A percentile compares a stretch with the other conserved stretches of the same genome.
These are phyloP conservation scores for Aurantiochytrium sp. DNA, from an alignment of 108 stramenopile species.

Conservation along the genomic window DNA sequence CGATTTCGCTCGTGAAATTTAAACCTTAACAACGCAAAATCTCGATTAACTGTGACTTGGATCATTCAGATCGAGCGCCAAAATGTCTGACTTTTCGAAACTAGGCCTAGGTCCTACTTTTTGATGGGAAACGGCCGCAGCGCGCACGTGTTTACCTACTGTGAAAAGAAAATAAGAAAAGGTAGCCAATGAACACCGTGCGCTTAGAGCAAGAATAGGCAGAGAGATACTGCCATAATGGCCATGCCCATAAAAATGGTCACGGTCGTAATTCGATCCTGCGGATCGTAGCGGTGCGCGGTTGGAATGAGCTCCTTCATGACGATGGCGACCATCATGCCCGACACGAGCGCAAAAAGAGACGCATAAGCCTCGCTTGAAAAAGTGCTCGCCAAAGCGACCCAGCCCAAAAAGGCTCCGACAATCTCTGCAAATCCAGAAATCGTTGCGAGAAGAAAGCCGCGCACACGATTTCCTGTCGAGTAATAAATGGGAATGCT, in stretches of 20 bases:
- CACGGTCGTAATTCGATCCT: constrained; percentile 70
- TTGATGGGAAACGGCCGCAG: too few species aligned
- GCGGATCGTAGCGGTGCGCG: constrained; percentile 81
- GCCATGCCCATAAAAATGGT: constrained; percentile 75
- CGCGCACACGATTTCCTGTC: constrained; percentile 67
- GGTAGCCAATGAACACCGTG: too few species aligned
- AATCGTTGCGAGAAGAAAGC: constrained; percentile 64
- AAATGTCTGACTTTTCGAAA: too few species aligned
- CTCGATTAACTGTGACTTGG: too few species aligned
- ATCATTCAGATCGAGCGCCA: too few species aligned
- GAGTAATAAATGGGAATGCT: constrained; percentile 78
- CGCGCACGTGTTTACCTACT: too few species aligned
- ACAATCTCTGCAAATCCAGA: constrained; percentile 68
- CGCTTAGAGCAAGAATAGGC: constrained; percentile 52
- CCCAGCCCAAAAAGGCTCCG: constrained; percentile 66
- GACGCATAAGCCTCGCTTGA: constrained; percentile 52
- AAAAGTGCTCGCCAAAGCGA: constrained; percentile 47
- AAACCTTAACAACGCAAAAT: too few species aligned
- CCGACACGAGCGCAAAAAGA: constrained; percentile 72
- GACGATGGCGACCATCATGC: constrained; percentile 81
- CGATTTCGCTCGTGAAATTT: too few species aligned
- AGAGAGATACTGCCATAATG: constrained; percentile 77
- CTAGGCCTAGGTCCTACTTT: too few species aligned
- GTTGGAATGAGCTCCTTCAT: constrained; percentile 81
- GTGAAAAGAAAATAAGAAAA: too few species aligned